Evolutionary conservation across 176 grass and related monocot genomes (phyloP), one percentile per base, ranked within the genome.

Genomic region (Phragmites australis): DNA sequence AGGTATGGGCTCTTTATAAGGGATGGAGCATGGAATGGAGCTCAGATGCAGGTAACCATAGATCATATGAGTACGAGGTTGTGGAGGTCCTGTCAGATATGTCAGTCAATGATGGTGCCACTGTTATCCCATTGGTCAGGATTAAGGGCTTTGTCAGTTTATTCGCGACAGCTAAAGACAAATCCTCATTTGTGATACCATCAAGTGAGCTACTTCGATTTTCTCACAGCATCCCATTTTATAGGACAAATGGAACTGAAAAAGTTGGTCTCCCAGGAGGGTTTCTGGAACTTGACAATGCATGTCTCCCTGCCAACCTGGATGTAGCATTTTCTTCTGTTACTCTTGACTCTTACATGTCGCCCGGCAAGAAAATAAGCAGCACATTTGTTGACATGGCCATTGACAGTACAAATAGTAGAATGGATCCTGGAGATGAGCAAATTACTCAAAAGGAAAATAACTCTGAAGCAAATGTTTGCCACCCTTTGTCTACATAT

Each of bases 1-100:
- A 94, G 70, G 86, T 98, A 31, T 98, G 95, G 95, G 88, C 95
- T 68, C 70, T 98, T 77, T 93, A 83, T 65, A 98, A 93, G 92
- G 78, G 89, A 42, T 98, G 95, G 95, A 85, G 75, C 86, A 89
- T 81, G 42, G 72, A 88, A 19, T 98, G 95, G 95, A 80, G 74
- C 70, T 90, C 77, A 79, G 86, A 94, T 87, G 75, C 95, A 80
- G 81, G 87, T 76, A 90, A 60, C 57, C 83, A 94, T 78, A 92
- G 88, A 65, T 84, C 66, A 32, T 94, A 89, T 75, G 88, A 91
- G 44, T 98, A 98, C 54, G 90, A 94, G 71, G 61, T 94, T 55
- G 81, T 94, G 42, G 78, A 98, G 85, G 83, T 94, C 41, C 21
- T 94, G 16, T 87, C 95, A 74, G 21, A 90, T 81, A 85, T 91